Evolutionary conservation across 768 basidiomycete species (phyloP).

Genomic region (Gloeophyllum trabeum): DNA sequence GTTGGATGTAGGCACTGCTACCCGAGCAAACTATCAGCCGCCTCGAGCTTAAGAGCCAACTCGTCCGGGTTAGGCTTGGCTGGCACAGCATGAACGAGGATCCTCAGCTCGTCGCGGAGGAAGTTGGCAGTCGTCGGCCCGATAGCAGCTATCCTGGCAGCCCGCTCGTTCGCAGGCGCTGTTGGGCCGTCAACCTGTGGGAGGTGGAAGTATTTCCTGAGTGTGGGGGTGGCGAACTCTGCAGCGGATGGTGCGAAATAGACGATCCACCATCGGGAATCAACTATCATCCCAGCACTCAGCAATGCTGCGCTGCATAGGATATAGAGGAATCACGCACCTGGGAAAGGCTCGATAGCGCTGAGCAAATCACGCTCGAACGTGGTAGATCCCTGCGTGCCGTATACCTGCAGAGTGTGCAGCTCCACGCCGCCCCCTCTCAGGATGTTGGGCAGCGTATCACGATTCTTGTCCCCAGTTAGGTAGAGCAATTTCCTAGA

Average conservation of each 20-base stretch:
- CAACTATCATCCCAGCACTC: too few relatives aligned
- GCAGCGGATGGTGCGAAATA: slow-evolving; percentile 72
- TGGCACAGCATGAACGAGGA: slow-evolving; percentile 46
- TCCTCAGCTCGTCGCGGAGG: slow-evolving; percentile 29
- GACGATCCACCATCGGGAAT: slow-evolving; percentile 57
- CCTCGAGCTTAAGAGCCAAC: slow-evolving; percentile 22
- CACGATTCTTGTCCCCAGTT: slow-evolving; percentile 80
- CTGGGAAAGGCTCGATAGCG: slow-evolving; percentile 17
- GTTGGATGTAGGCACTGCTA: too few relatives aligned
- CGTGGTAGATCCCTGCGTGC: slow-evolving; percentile 43
- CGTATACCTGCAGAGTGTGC: slow-evolving; percentile 54
- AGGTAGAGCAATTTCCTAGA: slow-evolving; percentile 49
- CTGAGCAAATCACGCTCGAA: slow-evolving; percentile 34
- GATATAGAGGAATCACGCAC: too few relatives aligned
- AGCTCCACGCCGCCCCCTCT: slow-evolving; percentile 30
- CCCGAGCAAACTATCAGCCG: too few relatives aligned
- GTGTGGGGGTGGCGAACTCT: slow-evolving; percentile 37
- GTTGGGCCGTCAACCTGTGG: slow-evolving; percentile 5
- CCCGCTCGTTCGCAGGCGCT: neutral
- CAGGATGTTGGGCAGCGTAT: slow-evolving; percentile 47
- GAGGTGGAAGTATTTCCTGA: slow-evolving; percentile 35
- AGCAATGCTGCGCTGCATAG: too few relatives aligned
- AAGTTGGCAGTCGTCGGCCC: slow-evolving; percentile 54
- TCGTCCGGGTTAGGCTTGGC: slow-evolving; percentile 44
- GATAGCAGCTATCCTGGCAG: slow-evolving; percentile 40